Base-by-base conservation (phyloP, 169 alveolate genomes). In the Plasmodium vivax region DNA sequence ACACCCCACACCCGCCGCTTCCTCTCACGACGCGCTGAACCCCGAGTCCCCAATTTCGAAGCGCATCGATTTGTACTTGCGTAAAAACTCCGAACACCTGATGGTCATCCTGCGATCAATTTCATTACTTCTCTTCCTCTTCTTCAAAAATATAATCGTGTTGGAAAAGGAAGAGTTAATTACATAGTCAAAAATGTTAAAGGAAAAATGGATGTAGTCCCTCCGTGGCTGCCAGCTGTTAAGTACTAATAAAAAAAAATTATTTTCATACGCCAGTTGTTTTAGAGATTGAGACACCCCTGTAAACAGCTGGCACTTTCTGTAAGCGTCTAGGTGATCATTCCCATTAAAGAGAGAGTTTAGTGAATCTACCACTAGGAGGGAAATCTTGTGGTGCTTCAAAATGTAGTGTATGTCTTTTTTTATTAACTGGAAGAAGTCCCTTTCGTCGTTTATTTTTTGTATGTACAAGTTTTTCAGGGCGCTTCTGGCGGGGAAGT, bases 401-500 rank as follows among this genome's bases (percentile, higher is more conserved):
- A 77, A n/a, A n/a, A 87, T 87, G 8, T 79, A 43, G 34, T 41
- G 41, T 30, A 87, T 75, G 47, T 87, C 82, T 77, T 56, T 74
- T 34, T 87, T 72, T 36, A 87, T 75, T 87, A 87, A 87, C 23
- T 36, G 23, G 68, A 87, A 87, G n/a, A 87, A 87, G 3, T 87
- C 93, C 71, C 32, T 87, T 6, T 87, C 85, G 16, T 77, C 93
- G 71, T 87, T 75, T 32, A 87, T 54, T 77, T 87, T 87, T 36
- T 87, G 85, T 75, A 87, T 87, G 72, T 87, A 87, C 27, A 87
- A 87, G 45, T 87, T 87, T 87, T 32, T 10, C 27, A 87, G 58
- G 38, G 82, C 43, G 7, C 51, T 75, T 68, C 45, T 34, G 30
- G 45, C 74, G 16, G 32, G 77, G 3, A 41, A 19, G n/a, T 68